Conservation (phyloP, 805 yeast species). For the Candida glaebosa region DNA sequence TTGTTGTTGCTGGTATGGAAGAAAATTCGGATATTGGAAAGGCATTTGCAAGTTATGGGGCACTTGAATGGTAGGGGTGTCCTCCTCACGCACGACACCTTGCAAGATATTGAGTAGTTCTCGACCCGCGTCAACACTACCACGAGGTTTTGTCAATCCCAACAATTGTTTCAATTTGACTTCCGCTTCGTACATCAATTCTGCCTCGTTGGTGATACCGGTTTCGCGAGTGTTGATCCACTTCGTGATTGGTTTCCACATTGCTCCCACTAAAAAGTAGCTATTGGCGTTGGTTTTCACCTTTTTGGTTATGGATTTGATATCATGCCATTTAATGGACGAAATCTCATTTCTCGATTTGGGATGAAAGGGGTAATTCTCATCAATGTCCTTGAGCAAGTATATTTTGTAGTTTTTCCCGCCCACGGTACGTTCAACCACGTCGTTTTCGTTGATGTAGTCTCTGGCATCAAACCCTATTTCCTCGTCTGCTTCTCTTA, state of each 20-base stretch:
- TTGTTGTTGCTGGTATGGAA: neutral
- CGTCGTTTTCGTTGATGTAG: constrained; percentile 64
- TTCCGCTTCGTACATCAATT: constrained; percentile 62
- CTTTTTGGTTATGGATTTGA: constrained; percentile 42
- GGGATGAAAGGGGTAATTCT: constrained; percentile 71
- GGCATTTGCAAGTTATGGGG: constrained; percentile 4
- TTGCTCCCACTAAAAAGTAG: constrained; percentile 45
- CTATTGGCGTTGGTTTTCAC: constrained; percentile 33
- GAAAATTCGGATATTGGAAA: neutral
- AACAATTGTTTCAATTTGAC: constrained; percentile 58
- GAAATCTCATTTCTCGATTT: constrained; percentile 85
- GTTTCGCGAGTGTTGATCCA: constrained; percentile 54
- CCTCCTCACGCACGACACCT: constrained; percentile 21
- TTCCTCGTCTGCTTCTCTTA: constrained; percentile 90
- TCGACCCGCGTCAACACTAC: constrained; percentile 65
- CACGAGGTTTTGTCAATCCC: constrained; percentile 46
- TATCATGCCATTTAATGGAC: constrained; percentile 73
- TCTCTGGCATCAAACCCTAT: constrained; percentile 83
- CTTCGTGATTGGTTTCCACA: constrained; percentile 48
- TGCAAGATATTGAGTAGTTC: constrained; percentile 63
- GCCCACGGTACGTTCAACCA: constrained; percentile 71
- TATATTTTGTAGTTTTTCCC: constrained; percentile 87
- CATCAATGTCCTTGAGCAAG: constrained; percentile 74
- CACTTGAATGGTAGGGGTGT: constrained; percentile 2
- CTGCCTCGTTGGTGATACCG: constrained; percentile 49